Base-by-base conservation (phyloP, 805 yeast genomes). In the Metschnikowia lachancei region DNA sequence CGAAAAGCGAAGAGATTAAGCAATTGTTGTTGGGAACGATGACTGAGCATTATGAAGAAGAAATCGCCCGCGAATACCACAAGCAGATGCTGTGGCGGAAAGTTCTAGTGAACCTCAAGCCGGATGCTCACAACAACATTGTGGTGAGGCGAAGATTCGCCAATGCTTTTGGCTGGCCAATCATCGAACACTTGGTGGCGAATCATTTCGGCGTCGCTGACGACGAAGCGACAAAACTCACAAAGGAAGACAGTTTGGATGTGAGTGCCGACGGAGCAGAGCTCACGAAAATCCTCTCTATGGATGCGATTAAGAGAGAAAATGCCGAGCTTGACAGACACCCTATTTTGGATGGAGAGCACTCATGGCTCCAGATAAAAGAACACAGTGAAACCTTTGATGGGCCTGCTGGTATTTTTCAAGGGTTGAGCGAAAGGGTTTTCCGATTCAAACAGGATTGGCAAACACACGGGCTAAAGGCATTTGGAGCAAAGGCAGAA, bases 31-130 rank as follows among this genome's bases (percentile, higher is more conserved):
- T 45, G 24, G 56, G 56, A 4, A 51, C 50, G 13, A 47, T 52
- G 54, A 75, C 74, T 38, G 76, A 74, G 52, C 64, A 69, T 33
- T 59, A 75, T 17, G 92, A 85, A 58, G 98, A 94, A 54, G 76
- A 78, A 45, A 85, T 94, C 43, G 99, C 99, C 0, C 70, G 96
- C 34, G 80, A 82, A 39, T 94, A 96, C 85, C 98, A 92, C 60
- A 74, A 78, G 47, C 81, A 78, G 10, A 78, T 89, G 84, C 65
- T 80, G 13, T 92, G 99, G 99, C 71, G 97, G 36, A 92, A 92
- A 65, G 96, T 94, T 2, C 67, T 94, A 22, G 96, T 91, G 22
- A 33, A 63, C 42, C 58, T 72, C 17, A 76, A 75, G 0, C 75
- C 76, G 1, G 77, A 72, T 56, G 75, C 77, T 2, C 77, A 72